Conservation (phyloP, 441 rosid species). For the Corymbia calophylla region DNA sequence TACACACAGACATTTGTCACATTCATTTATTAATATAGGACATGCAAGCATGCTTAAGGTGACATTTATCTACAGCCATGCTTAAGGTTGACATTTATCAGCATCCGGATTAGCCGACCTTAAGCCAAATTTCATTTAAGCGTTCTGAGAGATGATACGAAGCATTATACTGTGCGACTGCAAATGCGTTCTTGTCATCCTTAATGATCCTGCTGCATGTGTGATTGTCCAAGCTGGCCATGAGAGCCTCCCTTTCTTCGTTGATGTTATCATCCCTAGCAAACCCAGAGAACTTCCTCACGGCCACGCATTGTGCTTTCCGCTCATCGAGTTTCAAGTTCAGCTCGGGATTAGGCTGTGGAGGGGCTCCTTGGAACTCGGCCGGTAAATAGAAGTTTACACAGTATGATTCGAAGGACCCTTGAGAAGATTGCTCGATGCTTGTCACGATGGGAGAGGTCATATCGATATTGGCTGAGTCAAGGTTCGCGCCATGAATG, state of each 20-base stretch:
- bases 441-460: constrained; percentile 43
- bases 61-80: no score
- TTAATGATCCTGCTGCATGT: not conserved
- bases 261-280: constrained; percentile 27
- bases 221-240: constrained; percentile 15
- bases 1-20: not conserved
- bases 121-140: constrained; percentile 45
- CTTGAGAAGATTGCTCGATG: constrained; percentile 6
- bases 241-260: constrained; percentile 25
- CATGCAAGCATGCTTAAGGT: not conserved
- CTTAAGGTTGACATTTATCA: constrained; percentile 12
- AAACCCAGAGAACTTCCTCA: constrained; percentile 35
- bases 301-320: constrained; percentile 26
- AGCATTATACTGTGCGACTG: constrained; percentile 45
- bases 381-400: constrained; percentile 18
- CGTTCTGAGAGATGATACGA: constrained; percentile 21
- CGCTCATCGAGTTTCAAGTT: constrained; percentile 26
- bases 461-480: constrained; percentile 12
- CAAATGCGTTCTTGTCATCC: not conserved
- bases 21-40: not conserved
- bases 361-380: constrained; percentile 11
- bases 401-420: not conserved
- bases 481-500: constrained; percentile 35
- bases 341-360: constrained; percentile 30
- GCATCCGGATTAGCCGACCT: constrained; percentile 9